Conservation (phyloP, 2,329 filamentous ascomycete genomes). For the Coniochaeta hoffmannii region DNA sequence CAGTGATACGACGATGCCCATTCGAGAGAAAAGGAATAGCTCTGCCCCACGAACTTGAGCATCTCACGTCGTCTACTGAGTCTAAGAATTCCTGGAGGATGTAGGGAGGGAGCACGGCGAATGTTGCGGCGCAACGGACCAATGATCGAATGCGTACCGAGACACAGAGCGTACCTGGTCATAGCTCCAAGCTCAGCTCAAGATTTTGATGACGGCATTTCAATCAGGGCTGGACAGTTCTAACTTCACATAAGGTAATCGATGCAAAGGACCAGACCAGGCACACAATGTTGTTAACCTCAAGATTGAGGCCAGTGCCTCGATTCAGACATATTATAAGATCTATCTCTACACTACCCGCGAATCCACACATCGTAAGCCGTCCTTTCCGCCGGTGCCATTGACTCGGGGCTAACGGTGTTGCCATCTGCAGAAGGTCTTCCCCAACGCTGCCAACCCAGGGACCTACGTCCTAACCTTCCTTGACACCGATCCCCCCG, state of each 20-base stretch:
- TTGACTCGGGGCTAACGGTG: conserved; percentile 3
- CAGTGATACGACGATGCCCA: too few relatives aligned
- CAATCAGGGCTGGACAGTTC: neutral
- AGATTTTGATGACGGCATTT: conserved; percentile 1
- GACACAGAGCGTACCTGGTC: neutral
- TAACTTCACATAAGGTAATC: too few relatives aligned
- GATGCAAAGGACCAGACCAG: neutral
- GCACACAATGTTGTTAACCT: neutral
- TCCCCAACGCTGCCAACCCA: conserved; percentile 37
- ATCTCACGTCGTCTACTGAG: too few relatives aligned
- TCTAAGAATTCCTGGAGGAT: too few relatives aligned
- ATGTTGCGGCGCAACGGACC: too few relatives aligned
- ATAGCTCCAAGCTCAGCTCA: conserved; percentile 1
- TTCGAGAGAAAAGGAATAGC: too few relatives aligned
- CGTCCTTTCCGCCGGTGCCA: neutral
- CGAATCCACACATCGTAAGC: conserved; percentile 48
- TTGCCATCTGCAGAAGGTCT: conserved; percentile 42
- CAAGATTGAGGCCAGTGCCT: neutral
- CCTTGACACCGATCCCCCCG: conserved; percentile 50
- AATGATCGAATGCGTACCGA: too few relatives aligned
- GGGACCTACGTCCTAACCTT: conserved; percentile 49
- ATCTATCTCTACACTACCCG: conserved; percentile 36
- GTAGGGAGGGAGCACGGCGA: too few relatives aligned
- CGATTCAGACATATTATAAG: neutral
- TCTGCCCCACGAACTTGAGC: too few relatives aligned